Evolutionary conservation across 805 yeast species (phyloP), one percentile per base, ranked within the genome.

Genomic region (Suhomyces vadensis): DNA sequence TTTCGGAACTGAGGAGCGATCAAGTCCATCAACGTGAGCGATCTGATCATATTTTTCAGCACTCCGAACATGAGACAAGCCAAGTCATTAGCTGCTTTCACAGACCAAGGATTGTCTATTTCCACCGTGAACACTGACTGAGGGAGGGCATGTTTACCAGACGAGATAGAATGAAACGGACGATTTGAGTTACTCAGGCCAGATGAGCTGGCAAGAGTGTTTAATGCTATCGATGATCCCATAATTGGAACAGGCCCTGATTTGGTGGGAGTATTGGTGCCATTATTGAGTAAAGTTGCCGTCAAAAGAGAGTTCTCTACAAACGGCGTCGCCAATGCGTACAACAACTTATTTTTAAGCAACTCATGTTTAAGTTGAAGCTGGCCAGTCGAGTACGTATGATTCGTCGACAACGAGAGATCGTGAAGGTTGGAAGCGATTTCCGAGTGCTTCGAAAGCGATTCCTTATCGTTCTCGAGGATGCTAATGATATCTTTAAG

Each of bases 1-100:
- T 77, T 77, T 55, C 90, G 73, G 37, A 87, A 83, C 55, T 87
- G 87, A 0, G 87, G 83, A 9, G 90, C 87, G 26, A 86, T 81
- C 51, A 89, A 73, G 62, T 87, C 95, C 69, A 88, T 71, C 26
- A 91, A 70, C 0, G 88, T 79, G 40, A 84, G 63, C 13, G 83
- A 73, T 27, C 77, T 75, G 26, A 89, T 69, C 22, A 82, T 82
- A 27, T 71, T 73, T 56, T 82, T 79, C 37, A 88, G 81, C 3
- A 87, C 80, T 13, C 97, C 97, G 65, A 91, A 87, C 69, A 87
- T 81, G 47, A 89, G 71, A 57, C 95, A 87, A 0, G 96, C 95
- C 51, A 90, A 71, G 64, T 91, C 97, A 60, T 92, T 91, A 11
- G 95, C 89, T 5, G 95, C 91, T 55, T 79, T 80, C 39, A 91